Evolutionary conservation across 805 yeast species (phyloP).

Genomic region (Myxozyma lipomycoides): DNA sequence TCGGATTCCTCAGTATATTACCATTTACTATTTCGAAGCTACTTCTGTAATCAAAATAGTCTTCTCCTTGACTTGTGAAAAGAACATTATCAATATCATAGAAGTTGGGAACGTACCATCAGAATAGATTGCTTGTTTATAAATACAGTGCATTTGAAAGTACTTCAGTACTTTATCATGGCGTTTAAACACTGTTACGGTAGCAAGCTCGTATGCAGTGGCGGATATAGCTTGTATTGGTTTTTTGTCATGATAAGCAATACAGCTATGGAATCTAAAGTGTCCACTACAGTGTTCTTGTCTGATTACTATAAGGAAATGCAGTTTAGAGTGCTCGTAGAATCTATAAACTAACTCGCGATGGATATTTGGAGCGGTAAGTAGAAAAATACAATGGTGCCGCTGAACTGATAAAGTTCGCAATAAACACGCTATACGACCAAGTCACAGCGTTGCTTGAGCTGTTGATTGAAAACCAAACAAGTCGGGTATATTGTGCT

Average conservation of each 20-base stretch:
- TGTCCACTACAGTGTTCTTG: conserved; percentile 36
- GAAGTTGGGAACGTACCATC: conserved; percentile 28
- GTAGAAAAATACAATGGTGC: too few species aligned
- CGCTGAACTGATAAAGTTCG: too few species aligned
- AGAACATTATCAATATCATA: conserved; percentile 34
- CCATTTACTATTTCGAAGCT: conserved; percentile 32
- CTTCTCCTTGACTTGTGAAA: conserved; percentile 41
- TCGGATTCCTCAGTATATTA: background rate
- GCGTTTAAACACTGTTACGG: conserved; percentile 46
- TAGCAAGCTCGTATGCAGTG: conserved; percentile 35
- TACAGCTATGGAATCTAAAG: conserved; percentile 41
- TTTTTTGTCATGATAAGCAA: conserved; percentile 41
- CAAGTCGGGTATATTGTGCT: background rate
- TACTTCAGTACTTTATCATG: conserved; percentile 40
- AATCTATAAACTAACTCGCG: background rate
- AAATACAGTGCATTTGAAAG: too few species aligned
- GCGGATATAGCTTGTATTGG: conserved; percentile 31
- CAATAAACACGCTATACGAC: too few species aligned
- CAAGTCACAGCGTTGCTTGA: too few species aligned
- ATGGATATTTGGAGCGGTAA: background rate
- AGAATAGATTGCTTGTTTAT: conserved; percentile 31
- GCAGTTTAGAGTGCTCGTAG: background rate
- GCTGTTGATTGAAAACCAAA: background rate
- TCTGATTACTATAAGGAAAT: background rate
- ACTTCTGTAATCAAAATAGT: conserved; percentile 42